These are phyloP conservation scores for Ophiostoma tasmaniense DNA, from an alignment of 2,329 filamentous ascomycete species.

Conservation along the genomic window DNA sequence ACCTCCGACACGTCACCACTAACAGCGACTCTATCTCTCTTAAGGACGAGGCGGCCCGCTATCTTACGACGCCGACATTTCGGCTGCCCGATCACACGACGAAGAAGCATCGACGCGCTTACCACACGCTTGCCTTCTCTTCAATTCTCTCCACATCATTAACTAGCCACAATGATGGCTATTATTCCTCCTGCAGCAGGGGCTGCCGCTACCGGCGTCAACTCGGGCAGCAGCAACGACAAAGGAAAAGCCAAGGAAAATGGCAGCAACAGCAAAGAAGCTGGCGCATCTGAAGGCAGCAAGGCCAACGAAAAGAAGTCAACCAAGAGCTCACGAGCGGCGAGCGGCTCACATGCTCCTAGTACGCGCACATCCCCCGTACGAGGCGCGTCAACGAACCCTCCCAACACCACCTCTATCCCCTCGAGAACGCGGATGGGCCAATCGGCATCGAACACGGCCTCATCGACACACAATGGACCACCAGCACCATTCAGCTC, in stretches of 20 bases:
- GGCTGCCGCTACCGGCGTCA: background rate
- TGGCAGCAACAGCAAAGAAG: slow-evolving; percentile 8
- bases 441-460: background rate
- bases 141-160: background rate
- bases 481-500: slow-evolving; percentile 48
- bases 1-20: background rate
- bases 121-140: background rate
- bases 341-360: slow-evolving; percentile 31
- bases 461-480: slow-evolving; percentile 27
- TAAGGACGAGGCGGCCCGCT: background rate
- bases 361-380: slow-evolving; percentile 42
- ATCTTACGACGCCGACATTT: background rate
- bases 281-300: slow-evolving; percentile 2
- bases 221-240: slow-evolving; percentile 7
- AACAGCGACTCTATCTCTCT: background rate
- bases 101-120: background rate
- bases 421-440: slow-evolving; percentile 44
- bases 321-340: slow-evolving; percentile 24
- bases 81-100: background rate
- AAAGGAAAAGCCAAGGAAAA: slow-evolving; percentile 4
- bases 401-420: slow-evolving; percentile 27
- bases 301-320: slow-evolving; percentile 20
- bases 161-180: slow-evolving; percentile 16
- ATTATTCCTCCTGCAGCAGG: slow-evolving; percentile 15
- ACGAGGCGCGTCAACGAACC: slow-evolving; percentile 29